Conservation (phyloP, 1,284 basidiomycete genomes). For the Irpex rosettiformis region DNA sequence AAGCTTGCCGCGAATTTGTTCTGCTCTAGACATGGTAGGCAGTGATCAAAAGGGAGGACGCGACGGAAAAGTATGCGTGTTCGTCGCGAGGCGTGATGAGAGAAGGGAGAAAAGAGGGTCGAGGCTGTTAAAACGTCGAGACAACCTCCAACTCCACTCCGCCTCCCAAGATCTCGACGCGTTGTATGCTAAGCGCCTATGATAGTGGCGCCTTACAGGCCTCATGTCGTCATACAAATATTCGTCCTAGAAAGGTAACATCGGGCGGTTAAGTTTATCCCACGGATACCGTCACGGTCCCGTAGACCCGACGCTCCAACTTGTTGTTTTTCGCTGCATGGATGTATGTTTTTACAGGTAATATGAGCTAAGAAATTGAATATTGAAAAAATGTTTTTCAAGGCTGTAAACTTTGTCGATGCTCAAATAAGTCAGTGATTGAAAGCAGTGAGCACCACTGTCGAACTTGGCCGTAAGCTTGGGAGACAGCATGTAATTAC, state of each 20-base stretch:
- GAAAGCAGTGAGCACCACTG: no score
- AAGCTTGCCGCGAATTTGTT: conserved; percentile 74
- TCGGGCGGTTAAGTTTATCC: not conserved
- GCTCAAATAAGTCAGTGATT: no score
- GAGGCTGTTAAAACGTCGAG: not conserved
- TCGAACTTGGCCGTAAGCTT: no score
- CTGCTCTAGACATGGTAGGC: conserved; percentile 38
- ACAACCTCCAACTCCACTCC: not conserved
- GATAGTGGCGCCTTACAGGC: not conserved
- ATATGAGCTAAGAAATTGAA: no score
- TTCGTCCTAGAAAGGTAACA: not conserved
- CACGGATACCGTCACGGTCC: no score
- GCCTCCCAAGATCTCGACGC: conserved; percentile 2
- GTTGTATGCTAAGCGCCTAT: not conserved
- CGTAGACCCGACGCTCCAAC: no score
- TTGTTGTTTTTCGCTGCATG: no score
- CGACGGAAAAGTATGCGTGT: not conserved
- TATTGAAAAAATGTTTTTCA: no score
- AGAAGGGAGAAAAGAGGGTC: not conserved
- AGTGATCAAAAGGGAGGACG: not conserved
- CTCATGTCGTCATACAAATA: not conserved
- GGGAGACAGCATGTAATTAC: no score
- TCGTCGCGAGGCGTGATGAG: not conserved
- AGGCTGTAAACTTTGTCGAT: no score
- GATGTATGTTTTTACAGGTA: no score